These are phyloP conservation scores for Endotrypanum monterogeii DNA, from an alignment of 208 protist genomes.

Conservation along the genomic window DNA sequence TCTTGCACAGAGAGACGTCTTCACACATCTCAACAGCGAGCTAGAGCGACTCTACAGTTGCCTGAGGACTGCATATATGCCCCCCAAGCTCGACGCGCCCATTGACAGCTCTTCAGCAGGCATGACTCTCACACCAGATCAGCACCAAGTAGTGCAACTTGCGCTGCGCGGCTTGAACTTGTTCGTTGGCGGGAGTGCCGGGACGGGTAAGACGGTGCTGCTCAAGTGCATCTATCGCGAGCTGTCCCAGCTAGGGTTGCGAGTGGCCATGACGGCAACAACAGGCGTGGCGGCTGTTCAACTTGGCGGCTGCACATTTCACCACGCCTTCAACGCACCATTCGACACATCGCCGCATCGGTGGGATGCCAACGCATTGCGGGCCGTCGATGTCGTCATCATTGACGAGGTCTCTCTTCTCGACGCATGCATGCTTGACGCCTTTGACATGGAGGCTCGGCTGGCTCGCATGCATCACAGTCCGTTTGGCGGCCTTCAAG, in stretches of 20 bases:
- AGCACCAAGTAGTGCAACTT: slow-evolving; percentile 63
- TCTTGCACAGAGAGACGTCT: slow-evolving; percentile 51
- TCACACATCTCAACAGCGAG: slow-evolving; percentile 44
- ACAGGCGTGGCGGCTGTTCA: slow-evolving; percentile 90
- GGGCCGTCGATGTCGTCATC: slow-evolving; percentile 89
- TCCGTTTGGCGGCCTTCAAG: slow-evolving; percentile 91
- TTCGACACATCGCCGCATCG: slow-evolving; percentile 27
- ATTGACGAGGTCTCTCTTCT: slow-evolving; percentile 94
- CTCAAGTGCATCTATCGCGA: slow-evolving; percentile 77
- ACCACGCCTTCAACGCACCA: slow-evolving; percentile 80
- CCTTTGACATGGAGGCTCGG: slow-evolving; percentile 83
- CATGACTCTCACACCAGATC: slow-evolving; percentile 67
- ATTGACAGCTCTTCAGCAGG: slow-evolving; percentile 40
- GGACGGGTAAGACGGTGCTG: slow-evolving; percentile 91
- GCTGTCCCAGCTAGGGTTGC: slow-evolving; percentile 59
- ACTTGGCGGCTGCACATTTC: slow-evolving; percentile 92
- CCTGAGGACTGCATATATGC: slow-evolving; percentile 61
- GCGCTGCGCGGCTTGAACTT: slow-evolving; percentile 69
- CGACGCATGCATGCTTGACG: slow-evolving; percentile 74
- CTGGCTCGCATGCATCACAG: slow-evolving; percentile 58
- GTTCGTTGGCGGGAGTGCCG: slow-evolving; percentile 88
- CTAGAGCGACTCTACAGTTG: slow-evolving; percentile 60
- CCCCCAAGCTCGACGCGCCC: slow-evolving; percentile 75
- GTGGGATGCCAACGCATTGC: slow-evolving; percentile 84
- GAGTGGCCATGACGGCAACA: slow-evolving; percentile 89